Evolutionary conservation across 257 asterid species (phyloP), one percentile per base, ranked within the genome.

Genomic region (Anisodus acutangulus): DNA sequence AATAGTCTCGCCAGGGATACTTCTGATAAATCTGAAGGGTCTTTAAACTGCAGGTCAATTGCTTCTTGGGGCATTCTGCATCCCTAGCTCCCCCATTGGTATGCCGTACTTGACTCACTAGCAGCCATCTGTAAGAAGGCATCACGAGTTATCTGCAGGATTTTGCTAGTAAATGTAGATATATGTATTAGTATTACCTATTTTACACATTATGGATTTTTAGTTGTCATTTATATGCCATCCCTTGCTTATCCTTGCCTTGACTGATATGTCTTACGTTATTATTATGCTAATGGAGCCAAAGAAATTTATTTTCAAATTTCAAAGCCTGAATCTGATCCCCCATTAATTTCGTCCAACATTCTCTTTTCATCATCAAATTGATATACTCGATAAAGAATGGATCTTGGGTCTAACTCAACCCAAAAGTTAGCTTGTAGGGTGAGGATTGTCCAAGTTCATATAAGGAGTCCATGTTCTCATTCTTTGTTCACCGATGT

Each of bases 11-110:
- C 66, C 19, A 31, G 60, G 8, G 43, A 19, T 63, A 37, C 6
- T 67, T 39, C 19, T 51, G 78, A 81, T 59, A 13, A 49, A 7
- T 82, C 66, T 11, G 9, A 53, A 53, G 31, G 31, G 26, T 78
- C 41, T 66, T 45, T 51, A 16, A 64, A 4, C 51, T 82, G 68
- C 85, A 64, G 85, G 85, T 47, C 51, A 17, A 82, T 67, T 82
- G 1, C 79, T 66, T 82, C 79, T 82, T 49, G 17, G 51, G 84
- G 59, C 0, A 37, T 64, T 66, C 49, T 51, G 26, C 84, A 22
- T 64, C 79, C 79, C 79, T 45, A 3, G 49, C 76, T 62, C 39
- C 59, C 63, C 45, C 6, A 19, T 41, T 19, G 41, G 62, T 45
- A 81, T 19, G 53, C 12, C 39, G 19, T 64, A 26, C 66, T 16